Base-by-base conservation (phyloP, 2,329 filamentous ascomycete species). In the Epichloe gansuensis region DNA sequence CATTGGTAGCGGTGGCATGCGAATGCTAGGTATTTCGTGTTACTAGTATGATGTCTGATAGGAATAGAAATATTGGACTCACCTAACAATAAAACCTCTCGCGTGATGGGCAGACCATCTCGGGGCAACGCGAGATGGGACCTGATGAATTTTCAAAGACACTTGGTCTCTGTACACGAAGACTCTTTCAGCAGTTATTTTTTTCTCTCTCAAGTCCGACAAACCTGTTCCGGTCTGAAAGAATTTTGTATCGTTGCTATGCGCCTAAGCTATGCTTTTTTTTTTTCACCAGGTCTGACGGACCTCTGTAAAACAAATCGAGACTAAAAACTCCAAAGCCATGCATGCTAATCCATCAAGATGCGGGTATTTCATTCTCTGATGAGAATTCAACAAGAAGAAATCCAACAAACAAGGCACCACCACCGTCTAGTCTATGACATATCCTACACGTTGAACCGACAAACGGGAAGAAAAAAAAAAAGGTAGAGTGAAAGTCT, bases 261-360 rank as follows among this genome's bases (percentile, higher is more conserved):
- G 23, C 49, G 49, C 42, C 49, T 25, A 17, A 34, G 31, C 35
- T 6, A 51, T 43, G 38, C 44, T 43, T n/a, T 41, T 40, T 47
- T 6, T 13, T 36, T n/a, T 15, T 3, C 31, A 31, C 21, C 8
- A 17, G 36, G 25, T 15, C 27, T 12, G 17, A 39, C 23, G 17
- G 43, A 34, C 25, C 25, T 44, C 25, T 17, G 2, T 40, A 23
- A 35, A 23, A 31, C 17, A 34, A 27, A n/a, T 31, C 25, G 43
- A 44, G 27, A 31, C 31, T 31, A 11, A 43, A 53, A 58, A 58
- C 57, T 57, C 57, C 57, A 4, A 49, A 52, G 42, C 50, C 49
- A 59, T 59, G 56, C 56, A 58, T 50, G 38, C 49, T n/a, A n/a
- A 36, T 23, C 49, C 48, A 21, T 41, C 17, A 23, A 35, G n/a